phyloP scores from a whole-genome alignment of 2,329 filamentous ascomycete species.

The Fusarium xyrophilum region DNA sequence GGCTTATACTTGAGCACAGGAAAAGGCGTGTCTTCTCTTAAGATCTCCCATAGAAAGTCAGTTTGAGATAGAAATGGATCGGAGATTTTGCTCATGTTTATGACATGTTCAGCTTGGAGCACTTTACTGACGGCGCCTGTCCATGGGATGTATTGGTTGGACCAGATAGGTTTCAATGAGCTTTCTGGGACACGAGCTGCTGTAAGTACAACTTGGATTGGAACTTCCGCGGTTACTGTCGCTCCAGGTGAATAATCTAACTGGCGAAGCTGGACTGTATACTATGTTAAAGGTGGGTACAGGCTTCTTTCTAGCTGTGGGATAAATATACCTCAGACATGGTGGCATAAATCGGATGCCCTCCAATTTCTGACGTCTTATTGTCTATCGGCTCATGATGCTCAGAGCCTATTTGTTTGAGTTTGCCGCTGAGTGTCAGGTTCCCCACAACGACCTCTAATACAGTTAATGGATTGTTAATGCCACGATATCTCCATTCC shows the following conservation, averaged over 20 bases:
- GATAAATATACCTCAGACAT: neutral
- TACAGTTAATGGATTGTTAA: neutral
- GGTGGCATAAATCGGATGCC: fast-evolving
- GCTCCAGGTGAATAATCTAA: fast-evolving
- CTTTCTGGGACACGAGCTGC: neutral
- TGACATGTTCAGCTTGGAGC: neutral
- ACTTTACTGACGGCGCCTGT: neutral
- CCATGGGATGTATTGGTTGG: fast-evolving
- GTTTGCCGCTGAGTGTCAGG: fast-evolving
- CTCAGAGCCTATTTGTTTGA: neutral
- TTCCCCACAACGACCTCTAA: neutral
- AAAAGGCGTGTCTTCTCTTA: fast-evolving
- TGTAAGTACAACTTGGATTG: neutral
- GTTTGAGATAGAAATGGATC: too few species aligned
- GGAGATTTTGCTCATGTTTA: neutral
- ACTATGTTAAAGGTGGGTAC: neutral
- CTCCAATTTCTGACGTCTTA: fast-evolving
- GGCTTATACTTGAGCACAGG: fast-evolving
- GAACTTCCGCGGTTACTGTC: fast-evolving
- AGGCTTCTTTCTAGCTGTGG: fast-evolving
- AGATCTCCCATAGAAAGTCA: fast-evolving
- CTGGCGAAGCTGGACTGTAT: neutral
- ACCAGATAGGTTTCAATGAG: fast-evolving
- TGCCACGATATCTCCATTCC: fast-evolving
- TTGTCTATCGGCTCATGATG: fast-evolving